phyloP scores from a whole-genome alignment of 2,329 filamentous ascomycete genomes.

The Tolypocladium ophioglossoides region DNA sequence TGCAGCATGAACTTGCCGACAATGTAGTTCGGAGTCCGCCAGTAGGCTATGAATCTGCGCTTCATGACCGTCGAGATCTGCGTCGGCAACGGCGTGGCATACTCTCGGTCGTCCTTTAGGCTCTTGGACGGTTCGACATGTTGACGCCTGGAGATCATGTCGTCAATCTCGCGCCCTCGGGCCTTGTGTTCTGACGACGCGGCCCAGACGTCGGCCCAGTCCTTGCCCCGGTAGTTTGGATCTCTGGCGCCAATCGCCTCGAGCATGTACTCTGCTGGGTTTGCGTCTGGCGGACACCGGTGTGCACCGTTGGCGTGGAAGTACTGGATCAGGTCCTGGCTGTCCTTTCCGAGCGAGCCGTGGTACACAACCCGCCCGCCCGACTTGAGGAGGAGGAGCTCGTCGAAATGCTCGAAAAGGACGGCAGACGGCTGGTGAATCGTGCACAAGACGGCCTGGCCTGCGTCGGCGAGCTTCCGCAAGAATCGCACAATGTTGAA shows the following conservation, averaged over 20 bases:
- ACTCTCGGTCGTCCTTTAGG: constrained; percentile 45
- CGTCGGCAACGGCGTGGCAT: constrained; percentile 45
- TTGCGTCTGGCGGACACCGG: constrained; percentile 35
- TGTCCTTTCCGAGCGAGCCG: constrained; percentile 41
- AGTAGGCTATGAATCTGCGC: constrained; percentile 52
- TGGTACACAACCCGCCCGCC: constrained; percentile 45
- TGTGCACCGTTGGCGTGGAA: constrained; percentile 38
- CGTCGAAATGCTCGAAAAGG: constrained; percentile 47
- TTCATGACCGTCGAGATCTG: constrained; percentile 45
- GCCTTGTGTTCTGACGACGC: constrained; percentile 36
- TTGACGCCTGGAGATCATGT: constrained; percentile 36
- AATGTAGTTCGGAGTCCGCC: constrained; percentile 54
- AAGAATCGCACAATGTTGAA: constrained; percentile 54
- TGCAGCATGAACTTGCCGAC: constrained; percentile 53
- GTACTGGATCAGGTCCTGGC: constrained; percentile 36
- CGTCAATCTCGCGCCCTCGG: constrained; percentile 38
- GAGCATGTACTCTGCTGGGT: constrained; percentile 45
- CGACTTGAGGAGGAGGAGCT: constrained; percentile 40
- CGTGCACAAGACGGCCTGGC: constrained; percentile 49
- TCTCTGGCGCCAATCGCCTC: constrained; percentile 52
- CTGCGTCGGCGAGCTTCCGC: constrained; percentile 47
- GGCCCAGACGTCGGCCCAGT: constrained; percentile 54
- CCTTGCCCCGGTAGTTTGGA: constrained; percentile 46
- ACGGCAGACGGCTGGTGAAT: constrained; percentile 49
- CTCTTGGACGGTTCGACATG: constrained; percentile 22